These are phyloP conservation scores for Pseudogymnoascus sp. DNA, from an alignment of 2,329 filamentous ascomycete species.

Conservation along the genomic window DNA sequence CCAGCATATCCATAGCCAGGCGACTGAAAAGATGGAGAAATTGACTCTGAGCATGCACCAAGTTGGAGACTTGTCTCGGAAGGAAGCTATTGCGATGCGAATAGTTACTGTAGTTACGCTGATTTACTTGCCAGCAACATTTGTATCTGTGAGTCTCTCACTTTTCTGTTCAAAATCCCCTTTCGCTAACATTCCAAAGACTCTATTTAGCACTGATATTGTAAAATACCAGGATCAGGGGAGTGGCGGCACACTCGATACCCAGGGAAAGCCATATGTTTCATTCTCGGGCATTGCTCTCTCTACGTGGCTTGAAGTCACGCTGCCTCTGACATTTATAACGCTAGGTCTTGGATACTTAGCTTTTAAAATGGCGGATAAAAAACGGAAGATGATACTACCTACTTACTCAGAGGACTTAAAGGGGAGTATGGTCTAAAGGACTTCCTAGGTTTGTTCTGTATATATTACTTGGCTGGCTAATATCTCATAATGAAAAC, in stretches of 20 bases:
- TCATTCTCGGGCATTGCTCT: constrained; percentile 28
- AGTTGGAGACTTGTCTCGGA: constrained; percentile 13
- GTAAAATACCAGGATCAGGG: constrained; percentile 29
- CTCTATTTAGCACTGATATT: constrained; percentile 35
- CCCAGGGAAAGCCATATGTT: constrained; percentile 6
- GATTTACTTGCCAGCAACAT: constrained; percentile 30
- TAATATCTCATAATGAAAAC: neutral
- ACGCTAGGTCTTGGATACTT: constrained; percentile 21
- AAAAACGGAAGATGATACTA: neutral
- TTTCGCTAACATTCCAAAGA: constrained; percentile 19
- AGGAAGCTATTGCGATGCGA: constrained; percentile 29
- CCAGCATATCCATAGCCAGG: constrained; percentile 30
- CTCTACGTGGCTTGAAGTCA: constrained; percentile 31
- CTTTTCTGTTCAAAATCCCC: neutral
- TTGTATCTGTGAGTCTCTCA: constrained; percentile 27
- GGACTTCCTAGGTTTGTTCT: neutral
- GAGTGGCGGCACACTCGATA: neutral
- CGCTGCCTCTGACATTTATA: constrained; percentile 30
- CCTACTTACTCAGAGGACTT: neutral
- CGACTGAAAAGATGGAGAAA: constrained; percentile 24
- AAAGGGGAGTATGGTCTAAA: neutral
- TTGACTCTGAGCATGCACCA: constrained; percentile 25
- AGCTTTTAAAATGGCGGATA: constrained; percentile 10
- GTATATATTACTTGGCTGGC: neutral
- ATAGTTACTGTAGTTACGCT: constrained; percentile 30